Base-by-base conservation (phyloP, 495 filamentous ascomycete genomes). In the Neurospora sp. region DNA sequence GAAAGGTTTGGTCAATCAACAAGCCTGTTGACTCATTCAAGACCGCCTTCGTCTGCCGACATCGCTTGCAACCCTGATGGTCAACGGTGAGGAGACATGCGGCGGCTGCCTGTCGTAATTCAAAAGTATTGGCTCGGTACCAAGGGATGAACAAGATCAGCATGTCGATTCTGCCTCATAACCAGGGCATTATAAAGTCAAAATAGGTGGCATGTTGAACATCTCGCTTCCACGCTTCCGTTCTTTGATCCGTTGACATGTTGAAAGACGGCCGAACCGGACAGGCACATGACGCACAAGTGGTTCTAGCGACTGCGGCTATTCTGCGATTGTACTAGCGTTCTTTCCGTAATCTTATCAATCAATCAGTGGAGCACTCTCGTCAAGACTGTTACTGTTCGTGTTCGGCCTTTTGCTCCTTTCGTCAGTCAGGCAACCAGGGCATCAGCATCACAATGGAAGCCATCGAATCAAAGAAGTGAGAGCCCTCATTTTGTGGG, bases 261-360 rank as follows among this genome's bases (percentile, higher is more conserved):
- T 61, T 61, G 10, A 35, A 31, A 27, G 48, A 59, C 20, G 20
- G 48, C 48, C 0, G 20, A 59, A 27, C 3, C 9, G 48, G 22
- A 59, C 20, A 59, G 22, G 22, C 48, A 59, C n/a, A 48, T 70
- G 38, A 69, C 70, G 44, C 59, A 71, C 68, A 72, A 72, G 41
- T 65, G 72, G 74, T 40, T 39, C 65, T 41, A 65, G 35, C 38
- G 3, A 16, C 18, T 14, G 9, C 12, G 7, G 61, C 77, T 75
- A 74, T 40, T n/a, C 73, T 74, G 4, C 1, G 40, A 68, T 27
- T 7, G 68, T 72, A 40, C 38, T 74, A 73, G 76, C 68, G 72
- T 18, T 0, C 3, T 42, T 71, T n/a, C 22, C 14, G 65, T 80
- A 77, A 80, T 81, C 79, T 81, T 80, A 80, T 80, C 80, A 81